Conservation (phyloP, 2,329 filamentous ascomycete species). For the Ramularia endophylla region DNA sequence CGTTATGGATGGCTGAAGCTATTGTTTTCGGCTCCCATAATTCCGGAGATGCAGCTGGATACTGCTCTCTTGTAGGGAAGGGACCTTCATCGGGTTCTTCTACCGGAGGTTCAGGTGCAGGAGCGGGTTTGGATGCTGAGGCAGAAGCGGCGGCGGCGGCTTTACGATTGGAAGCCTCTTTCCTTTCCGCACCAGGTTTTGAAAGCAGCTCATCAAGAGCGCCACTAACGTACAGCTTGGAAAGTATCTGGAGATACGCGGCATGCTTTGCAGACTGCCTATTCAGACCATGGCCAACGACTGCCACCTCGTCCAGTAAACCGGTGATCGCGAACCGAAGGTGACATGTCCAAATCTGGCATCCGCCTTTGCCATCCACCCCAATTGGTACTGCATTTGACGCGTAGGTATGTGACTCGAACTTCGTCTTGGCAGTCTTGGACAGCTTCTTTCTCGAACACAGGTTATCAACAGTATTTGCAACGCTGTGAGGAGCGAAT, state of each 20-base stretch:
- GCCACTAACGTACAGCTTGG: constrained; percentile 3
- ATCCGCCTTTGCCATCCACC: no score
- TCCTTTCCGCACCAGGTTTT: not conserved
- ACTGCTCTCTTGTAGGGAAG: constrained; percentile 14
- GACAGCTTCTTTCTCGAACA: no score
- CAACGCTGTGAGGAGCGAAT: no score
- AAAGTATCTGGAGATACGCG: constrained; percentile 3
- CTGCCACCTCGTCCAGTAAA: not conserved
- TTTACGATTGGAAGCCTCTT: no score
- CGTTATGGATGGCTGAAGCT: constrained; percentile 2
- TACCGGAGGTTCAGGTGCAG: no score
- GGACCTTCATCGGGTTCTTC: no score
- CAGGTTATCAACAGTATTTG: no score
- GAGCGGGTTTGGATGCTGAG: constrained; percentile 2
- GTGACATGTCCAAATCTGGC: no score
- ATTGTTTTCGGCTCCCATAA: constrained; percentile 12
- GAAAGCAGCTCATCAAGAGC: constrained; percentile 1
- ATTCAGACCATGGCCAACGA: not conserved
- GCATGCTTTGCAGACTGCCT: not conserved
- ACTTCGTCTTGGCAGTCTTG: no score
- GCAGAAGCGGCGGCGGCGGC: not conserved
- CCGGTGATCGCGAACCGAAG: constrained; percentile 1
- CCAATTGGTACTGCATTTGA: no score
- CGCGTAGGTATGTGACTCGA: no score
- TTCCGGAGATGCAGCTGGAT: constrained; percentile 10